These are phyloP conservation scores for Cryptococcus sp. DNA, from an alignment of 1,284 basidiomycete species.

Conservation along the genomic window DNA sequence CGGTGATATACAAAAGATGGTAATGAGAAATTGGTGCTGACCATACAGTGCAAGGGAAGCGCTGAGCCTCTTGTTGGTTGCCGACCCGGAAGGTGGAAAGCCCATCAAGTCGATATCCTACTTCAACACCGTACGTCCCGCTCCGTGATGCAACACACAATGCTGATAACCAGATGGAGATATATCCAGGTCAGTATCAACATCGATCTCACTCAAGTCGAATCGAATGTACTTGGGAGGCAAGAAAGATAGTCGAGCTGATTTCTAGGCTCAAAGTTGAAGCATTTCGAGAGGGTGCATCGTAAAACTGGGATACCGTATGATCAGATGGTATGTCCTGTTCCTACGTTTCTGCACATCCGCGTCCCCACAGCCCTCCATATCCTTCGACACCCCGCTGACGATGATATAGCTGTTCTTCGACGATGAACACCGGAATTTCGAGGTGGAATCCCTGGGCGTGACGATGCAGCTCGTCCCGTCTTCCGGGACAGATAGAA, in stretches of 20 bases:
- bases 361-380: not conserved
- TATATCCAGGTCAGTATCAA: constrained; percentile 63
- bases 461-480: constrained; percentile 58
- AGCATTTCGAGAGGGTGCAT: constrained; percentile 71
- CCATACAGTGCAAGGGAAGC: constrained; percentile 64
- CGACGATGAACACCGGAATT: constrained; percentile 72
- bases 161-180: constrained; percentile 56
- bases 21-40: not conserved
- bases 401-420: constrained; percentile 62
- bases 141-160: not conserved
- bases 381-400: not conserved
- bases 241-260: too few relatives aligned
- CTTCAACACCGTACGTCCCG: constrained; percentile 54
- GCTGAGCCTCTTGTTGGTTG: constrained; percentile 62
- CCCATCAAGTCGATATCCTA: constrained; percentile 57
- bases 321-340: constrained; percentile 65
- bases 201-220: not conserved
- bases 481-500: constrained; percentile 26
- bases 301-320: constrained; percentile 73
- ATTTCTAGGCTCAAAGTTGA: constrained; percentile 64
- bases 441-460: constrained; percentile 66
- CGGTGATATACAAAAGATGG: too few relatives aligned
- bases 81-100: constrained; percentile 47
- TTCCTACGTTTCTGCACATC: constrained; percentile 5
- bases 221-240: too few relatives aligned